Base-by-base conservation (phyloP, 192 early-diverging fungal genomes). In the Dispira simplex region DNA sequence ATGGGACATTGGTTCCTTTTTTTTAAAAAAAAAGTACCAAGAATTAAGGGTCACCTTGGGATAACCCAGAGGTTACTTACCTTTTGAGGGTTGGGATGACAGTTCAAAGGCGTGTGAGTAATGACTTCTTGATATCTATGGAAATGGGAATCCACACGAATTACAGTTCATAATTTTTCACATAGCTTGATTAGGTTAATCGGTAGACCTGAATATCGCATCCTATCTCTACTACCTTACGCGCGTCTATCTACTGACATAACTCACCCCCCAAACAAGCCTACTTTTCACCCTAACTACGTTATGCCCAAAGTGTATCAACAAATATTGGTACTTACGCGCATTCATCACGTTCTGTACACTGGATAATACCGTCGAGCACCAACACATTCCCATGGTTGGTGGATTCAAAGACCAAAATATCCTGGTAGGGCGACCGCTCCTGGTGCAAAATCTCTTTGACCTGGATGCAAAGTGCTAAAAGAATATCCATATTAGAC, bases 291-390 rank as follows among this genome's bases (percentile, higher is more conserved):
- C 32, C 32, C 6, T 1, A 39, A 39, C 3, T 39, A n/a, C 18
- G 21, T 16, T 16, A 23, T 20, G 48, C 4, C 9, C 48, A 20
- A 51, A 20, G 16, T 16, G 18, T 51, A 16, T 51, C 48, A 23
- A 4, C 48, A 4, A 16, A 16, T 4, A 51, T 20, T 16, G 9
- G 9, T 20, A 63, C 63, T 28, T 63, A 63, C 43, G 83, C 70
- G 63, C 81, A 84, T 70, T 84, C 83, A 65, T 83, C 83, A 52
- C 78, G 67, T 72, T 84, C 83, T 49, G 83, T 84, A 25, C 67
- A 67, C 66, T 84, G 83, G 62, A 84, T 81, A 43, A 84, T 81
- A 62, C 83, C 83, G 62, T 84, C 83, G 25, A 84, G 73, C 32
- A 83, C 81, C 4, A 84, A 66, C 43, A 84, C 81, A 67, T 81